phyloP scores from a whole-genome alignment of 768 basidiomycete genomes.

The Porphyrellus cyaneotinctus region DNA sequence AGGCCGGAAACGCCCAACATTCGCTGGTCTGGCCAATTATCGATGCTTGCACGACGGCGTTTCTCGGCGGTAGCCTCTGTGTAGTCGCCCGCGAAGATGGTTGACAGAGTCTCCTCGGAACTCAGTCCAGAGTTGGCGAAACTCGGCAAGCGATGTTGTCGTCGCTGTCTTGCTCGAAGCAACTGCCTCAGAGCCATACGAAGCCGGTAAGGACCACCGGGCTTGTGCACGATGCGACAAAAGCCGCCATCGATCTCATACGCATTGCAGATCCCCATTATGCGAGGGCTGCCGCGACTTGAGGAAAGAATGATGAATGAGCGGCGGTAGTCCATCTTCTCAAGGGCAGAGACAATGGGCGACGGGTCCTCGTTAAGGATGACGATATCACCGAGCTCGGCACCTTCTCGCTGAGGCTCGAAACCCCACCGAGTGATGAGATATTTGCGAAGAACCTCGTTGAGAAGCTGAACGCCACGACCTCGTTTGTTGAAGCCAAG shows the following conservation, averaged over 20 bases:
- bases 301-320: conserved; percentile 78
- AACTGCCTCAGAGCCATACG: conserved; percentile 55
- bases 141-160: conserved; percentile 22
- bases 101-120: conserved; percentile 30
- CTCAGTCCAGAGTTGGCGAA: conserved; percentile 15
- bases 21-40: conserved; percentile 24
- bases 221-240: conserved; percentile 87
- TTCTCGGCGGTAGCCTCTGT: conserved; percentile 11
- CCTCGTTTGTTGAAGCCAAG: conserved; percentile 66
- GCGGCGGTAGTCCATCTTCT: conserved; percentile 49
- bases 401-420: conserved; percentile 37
- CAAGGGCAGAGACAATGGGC: conserved; percentile 53
- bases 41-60: conserved; percentile 34
- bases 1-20: conserved; percentile 6
- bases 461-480: conserved; percentile 65
- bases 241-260: conserved; percentile 82
- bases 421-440: conserved; percentile 78
- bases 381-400: conserved; percentile 63
- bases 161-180: conserved; percentile 31
- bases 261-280: conserved; percentile 61
- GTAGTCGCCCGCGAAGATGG: conserved; percentile 27
- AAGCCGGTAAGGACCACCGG: conserved; percentile 77
- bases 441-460: conserved; percentile 59
- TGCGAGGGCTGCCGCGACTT: conserved; percentile 57
- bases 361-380: conserved; percentile 77